A percentile compares a stretch with the other conserved stretches of the same genome.
These are phyloP conservation scores for Globisporangium acanthophoron DNA, from an alignment of 352 stramenopile genomes.

Conservation along the genomic window DNA sequence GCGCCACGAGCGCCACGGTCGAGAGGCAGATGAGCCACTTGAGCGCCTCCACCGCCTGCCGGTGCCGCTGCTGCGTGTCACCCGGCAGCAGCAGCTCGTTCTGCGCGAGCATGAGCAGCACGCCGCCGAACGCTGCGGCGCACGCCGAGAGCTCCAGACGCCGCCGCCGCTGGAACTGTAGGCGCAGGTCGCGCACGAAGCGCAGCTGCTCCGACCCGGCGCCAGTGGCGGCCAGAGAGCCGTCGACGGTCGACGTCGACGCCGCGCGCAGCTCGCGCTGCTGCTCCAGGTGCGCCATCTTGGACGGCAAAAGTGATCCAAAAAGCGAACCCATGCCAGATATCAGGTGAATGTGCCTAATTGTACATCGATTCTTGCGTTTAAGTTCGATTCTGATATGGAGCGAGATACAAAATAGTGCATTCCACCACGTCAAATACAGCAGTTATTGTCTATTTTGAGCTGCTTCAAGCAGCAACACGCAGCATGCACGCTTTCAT, in stretches of 20 bases:
- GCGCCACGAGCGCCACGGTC: slow-evolving; percentile 30
- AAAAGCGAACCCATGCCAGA: too few species aligned
- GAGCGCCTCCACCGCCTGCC: slow-evolving; percentile 16
- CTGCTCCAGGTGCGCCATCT: slow-evolving; percentile 1
- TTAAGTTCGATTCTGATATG: too few species aligned
- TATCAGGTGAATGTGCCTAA: too few species aligned
- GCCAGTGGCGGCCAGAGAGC: not conserved
- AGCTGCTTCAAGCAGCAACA: too few species aligned
- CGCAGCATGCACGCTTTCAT: not conserved
- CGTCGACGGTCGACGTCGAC: not conserved
- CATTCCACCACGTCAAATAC: too few species aligned
- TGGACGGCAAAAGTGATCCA: too few species aligned
- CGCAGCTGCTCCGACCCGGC: slow-evolving; percentile 10
- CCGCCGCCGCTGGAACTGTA: slow-evolving; percentile 41
- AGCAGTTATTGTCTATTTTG: too few species aligned
- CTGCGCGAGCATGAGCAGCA: slow-evolving; percentile 64
- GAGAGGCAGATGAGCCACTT: slow-evolving; percentile 33
- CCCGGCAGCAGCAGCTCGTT: slow-evolving; percentile 46
- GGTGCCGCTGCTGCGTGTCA: not conserved
- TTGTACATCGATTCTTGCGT: too few species aligned
- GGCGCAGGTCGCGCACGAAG: slow-evolving; percentile 16
- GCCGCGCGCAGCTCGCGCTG: not conserved
- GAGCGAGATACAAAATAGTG: too few species aligned
- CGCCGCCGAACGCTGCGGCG: slow-evolving; percentile 31
- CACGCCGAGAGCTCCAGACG: slow-evolving; percentile 51